Base-by-base conservation (phyloP, 192 early-diverging fungal genomes). In the Geranomyces variabilis region DNA sequence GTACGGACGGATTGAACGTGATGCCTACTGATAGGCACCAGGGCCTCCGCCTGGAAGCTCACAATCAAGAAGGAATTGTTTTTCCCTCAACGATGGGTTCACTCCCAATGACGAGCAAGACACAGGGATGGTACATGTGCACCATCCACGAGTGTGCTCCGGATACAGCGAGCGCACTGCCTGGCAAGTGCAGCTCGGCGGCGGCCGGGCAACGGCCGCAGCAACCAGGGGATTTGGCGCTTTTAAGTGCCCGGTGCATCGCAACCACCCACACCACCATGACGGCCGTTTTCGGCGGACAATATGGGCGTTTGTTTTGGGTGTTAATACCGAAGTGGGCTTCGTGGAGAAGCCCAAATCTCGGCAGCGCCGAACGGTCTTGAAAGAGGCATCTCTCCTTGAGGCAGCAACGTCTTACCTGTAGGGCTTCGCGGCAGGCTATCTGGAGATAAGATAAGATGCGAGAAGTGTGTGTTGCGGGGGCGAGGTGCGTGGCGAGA, bases 81-180 rank as follows among this genome's bases (percentile, higher is more conserved):
- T 47, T 47, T 47, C 19, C 46, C 19, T 19, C 12, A 47, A 13
- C 19, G 46, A 47, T 19, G 46, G 46, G 46, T 47, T 19, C 10
- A 19, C 46, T 10, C 46, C 46, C 46, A 10, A 47, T 13, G 19
- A 10, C 19, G 46, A 47, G 46, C 46, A 47, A 47, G 46, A 13
- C 46, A 47, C 46, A 47, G 46, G 46, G 46, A 47, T 47, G 46
- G 19, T 47, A 47, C 19, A 47, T 19, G 10, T 47, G 46, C 46
- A 47, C 46, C 46, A 47, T 47, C 46, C 46, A 47, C 46, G 46
- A 47, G 46, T 47, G 46, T 47, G 46, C 46, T 47, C 46, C n/a
- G n/a, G n/a, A n/a, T n/a, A n/a, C n/a, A n/a, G n/a, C n/a, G n/a
- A n/a, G n/a, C n/a, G n/a, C n/a, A n/a, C n/a, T n/a, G n/a, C n/a